Base-by-base conservation (phyloP, 495 filamentous ascomycete genomes). In the Penicillium coprophilum region DNA sequence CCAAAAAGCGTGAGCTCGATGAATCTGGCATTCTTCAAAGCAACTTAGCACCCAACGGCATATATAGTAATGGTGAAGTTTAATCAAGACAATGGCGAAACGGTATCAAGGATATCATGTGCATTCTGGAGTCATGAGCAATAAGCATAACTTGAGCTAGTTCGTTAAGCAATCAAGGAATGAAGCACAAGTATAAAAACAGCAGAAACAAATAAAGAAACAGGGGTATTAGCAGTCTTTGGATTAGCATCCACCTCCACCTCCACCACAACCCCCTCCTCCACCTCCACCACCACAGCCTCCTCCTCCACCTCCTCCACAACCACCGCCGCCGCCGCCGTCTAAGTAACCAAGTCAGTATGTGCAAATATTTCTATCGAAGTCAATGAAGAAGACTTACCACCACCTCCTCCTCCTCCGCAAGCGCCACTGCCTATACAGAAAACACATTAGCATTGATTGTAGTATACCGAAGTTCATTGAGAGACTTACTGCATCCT, bases 311-410 rank as follows among this genome's bases (percentile, higher is more conserved):
- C 62, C 67, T 9, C 58, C 70, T 2, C 77, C 69, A 7, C 71
- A 65, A 19, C 75, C 63, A 0, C 70, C 59, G 19, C 77, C 62
- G 4, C 72, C 57, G 2, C 73, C 67, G 1, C 75, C 69, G 5
- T 69, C 64, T 50, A 38, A 24, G n/a, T 24, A n/a, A n/a, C 15
- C 1, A 50, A 23, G 47, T 50, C 47, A 50, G 47, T 24, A 28
- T 28, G 8, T 27, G n/a, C n/a, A 10, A n/a, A 4, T 10, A 7
- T 1, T 8, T 28, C 43, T n/a, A 17, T 17, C 27, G 9, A 2
- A 13, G 21, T 3, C 19, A 13, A 43, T 15, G 13, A 24, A 27
- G 19, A 6, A 23, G 28, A 50, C 31, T 21, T n/a, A 8, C 74
- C 66, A 17, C 79, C 75, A 24, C 17, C 56, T 4, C 45, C 41